phyloP scores from a whole-genome alignment of 2,329 filamentous ascomycete species.

The Colletotrichum lupini region DNA sequence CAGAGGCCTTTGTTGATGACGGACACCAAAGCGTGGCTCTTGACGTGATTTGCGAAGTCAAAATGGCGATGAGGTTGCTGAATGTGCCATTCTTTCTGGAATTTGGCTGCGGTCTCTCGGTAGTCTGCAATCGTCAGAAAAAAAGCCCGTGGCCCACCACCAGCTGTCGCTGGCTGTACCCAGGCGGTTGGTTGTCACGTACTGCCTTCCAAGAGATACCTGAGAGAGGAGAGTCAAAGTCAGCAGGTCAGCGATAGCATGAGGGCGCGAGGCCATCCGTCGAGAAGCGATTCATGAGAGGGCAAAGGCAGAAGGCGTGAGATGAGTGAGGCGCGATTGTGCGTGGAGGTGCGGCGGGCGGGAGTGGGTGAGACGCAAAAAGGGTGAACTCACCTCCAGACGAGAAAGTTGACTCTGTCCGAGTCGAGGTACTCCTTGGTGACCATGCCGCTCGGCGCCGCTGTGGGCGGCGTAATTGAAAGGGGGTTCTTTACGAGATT shows the following conservation, averaged over 20 bases:
- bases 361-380: conserved; percentile 37
- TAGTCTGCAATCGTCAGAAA: conserved; percentile 61
- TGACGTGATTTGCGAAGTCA: conserved; percentile 72
- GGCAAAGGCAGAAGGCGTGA: conserved; percentile 1
- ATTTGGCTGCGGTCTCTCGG: conserved; percentile 74
- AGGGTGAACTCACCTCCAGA: conserved; percentile 72
- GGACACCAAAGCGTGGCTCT: conserved; percentile 71
- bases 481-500: background rate
- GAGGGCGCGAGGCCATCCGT: conserved; percentile 18
- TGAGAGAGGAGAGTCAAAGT: conserved; percentile 41
- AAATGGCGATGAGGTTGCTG: conserved; percentile 71
- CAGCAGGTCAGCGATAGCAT: conserved; percentile 31
- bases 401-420: conserved; percentile 76
- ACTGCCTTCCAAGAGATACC: conserved; percentile 73
- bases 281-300: background rate
- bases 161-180: conserved; percentile 31
- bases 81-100: conserved; percentile 76
- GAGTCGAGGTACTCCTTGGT: conserved; percentile 75
- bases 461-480: conserved; percentile 34
- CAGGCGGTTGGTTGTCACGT: conserved; percentile 50
- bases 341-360: conserved; percentile 16
- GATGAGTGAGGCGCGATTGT: conserved; percentile 27
- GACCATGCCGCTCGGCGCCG: conserved; percentile 39
- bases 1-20: conserved; percentile 72
- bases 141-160: conserved; percentile 20